Percentiles rank a stretch among this genome's conserved stretches.
Evolutionary conservation across 2,329 filamentous ascomycete genomes (phyloP).

Genomic region (Cladosporium phlei): DNA sequence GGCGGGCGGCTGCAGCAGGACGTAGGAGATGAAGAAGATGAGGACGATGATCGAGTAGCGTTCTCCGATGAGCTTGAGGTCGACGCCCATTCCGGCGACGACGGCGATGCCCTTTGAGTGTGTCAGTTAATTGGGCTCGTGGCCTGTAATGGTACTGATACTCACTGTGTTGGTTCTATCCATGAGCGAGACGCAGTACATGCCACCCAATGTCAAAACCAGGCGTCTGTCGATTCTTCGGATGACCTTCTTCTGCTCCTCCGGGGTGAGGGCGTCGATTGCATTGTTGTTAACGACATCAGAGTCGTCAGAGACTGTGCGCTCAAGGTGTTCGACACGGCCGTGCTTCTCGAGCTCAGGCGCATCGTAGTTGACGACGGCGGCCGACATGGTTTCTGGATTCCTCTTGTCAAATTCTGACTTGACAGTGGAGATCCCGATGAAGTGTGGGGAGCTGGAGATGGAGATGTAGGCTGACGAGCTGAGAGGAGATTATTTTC

Average conservation of each 20-base stretch:
- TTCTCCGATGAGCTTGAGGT: slow-evolving; percentile 28
- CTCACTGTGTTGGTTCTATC: slow-evolving; percentile 27
- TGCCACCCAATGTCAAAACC: slow-evolving; percentile 43
- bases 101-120: slow-evolving; percentile 31
- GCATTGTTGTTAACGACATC: slow-evolving; percentile 24
- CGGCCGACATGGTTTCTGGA: slow-evolving; percentile 11
- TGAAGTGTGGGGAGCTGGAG: no score
- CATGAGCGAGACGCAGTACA: slow-evolving; percentile 34
- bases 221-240: slow-evolving; percentile 59
- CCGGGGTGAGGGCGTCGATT: slow-evolving; percentile 46
- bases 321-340: slow-evolving; percentile 21
- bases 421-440: no score
- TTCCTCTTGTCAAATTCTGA: no score
- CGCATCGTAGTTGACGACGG: slow-evolving; percentile 2
- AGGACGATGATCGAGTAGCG: slow-evolving; percentile 50
- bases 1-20: slow-evolving; percentile 66
- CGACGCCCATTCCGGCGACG: slow-evolving; percentile 33
- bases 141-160: no score
- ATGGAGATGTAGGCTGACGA: background rate
- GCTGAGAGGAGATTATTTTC: background rate
- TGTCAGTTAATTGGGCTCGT: no score
- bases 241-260: slow-evolving; percentile 65
- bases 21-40: slow-evolving; percentile 70
- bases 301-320: slow-evolving; percentile 22
- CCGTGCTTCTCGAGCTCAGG: slow-evolving; percentile 22